These are phyloP conservation scores for Fusarium anguioides DNA, from an alignment of 2,329 filamentous ascomycete genomes.

Conservation along the genomic window DNA sequence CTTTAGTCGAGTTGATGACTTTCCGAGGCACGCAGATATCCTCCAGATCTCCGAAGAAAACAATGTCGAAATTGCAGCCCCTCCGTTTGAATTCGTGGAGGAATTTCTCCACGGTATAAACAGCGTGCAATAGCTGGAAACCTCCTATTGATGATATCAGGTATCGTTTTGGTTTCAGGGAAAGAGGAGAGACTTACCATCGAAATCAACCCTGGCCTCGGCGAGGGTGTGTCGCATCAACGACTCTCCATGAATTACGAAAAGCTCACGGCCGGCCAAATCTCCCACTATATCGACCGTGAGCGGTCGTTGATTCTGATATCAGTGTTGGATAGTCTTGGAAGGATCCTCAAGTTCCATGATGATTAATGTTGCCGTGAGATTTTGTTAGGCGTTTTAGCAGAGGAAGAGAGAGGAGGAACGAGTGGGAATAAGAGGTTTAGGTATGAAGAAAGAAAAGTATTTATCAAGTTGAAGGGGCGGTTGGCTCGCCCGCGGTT, in stretches of 20 bases:
- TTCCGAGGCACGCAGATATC: conserved; percentile 64
- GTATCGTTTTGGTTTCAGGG: not conserved
- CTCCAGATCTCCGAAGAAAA: conserved; percentile 72
- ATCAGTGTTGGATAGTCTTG: conserved; percentile 20
- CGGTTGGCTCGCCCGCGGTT: not conserved
- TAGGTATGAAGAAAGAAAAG: no score
- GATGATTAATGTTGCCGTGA: not conserved
- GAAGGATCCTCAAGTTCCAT: not conserved
- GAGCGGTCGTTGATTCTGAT: conserved; percentile 5
- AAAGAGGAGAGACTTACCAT: conserved; percentile 50
- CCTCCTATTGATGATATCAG: conserved; percentile 57
- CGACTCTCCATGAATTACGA: conserved; percentile 79
- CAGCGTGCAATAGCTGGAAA: conserved; percentile 77
- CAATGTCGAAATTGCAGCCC: conserved; percentile 76
- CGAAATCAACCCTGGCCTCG: conserved; percentile 73
- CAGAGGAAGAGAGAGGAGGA: not conserved
- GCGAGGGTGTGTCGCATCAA: conserved; percentile 72
- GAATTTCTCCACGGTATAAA: conserved; percentile 75
- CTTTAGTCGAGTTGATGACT: conserved; percentile 4
- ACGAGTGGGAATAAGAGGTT: not conserved
- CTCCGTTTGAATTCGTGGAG: conserved; percentile 68
- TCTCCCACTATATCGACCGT: conserved; percentile 76
- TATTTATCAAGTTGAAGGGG: not conserved
- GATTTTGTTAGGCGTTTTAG: not conserved
- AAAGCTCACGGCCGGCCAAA: conserved; percentile 78